Evolutionary conservation across 768 basidiomycete genomes (phyloP), one percentile per base, ranked within the genome.

Genomic region (Cystofilobasidium ferigula): DNA sequence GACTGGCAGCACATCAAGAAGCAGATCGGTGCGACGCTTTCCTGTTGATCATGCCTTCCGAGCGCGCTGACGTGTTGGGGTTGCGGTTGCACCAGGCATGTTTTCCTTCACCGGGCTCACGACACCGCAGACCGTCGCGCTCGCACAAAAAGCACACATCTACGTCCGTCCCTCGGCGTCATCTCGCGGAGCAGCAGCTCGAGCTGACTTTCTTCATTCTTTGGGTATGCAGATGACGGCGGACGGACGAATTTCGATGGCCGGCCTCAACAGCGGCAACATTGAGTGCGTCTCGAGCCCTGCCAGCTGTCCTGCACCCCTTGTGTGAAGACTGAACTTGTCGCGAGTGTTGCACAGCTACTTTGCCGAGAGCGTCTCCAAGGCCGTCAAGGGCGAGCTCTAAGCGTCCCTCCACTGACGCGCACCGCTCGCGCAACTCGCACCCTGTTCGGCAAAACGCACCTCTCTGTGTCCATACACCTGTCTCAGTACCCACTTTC

Each of bases 1-100:
- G 84, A 87, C 66, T 98, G 95, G 95, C 81, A 82, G 12, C 94
- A 97, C 76, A 89, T 98, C 77, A 89, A 88, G 78, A 85, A 84
- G 74, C 92, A 67, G 54, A 67, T 67, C 34, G 65, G 64, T 22
- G 48, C 57, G 64, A 59, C 59, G 20, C 57, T n/a, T 57, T 35
- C 12, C 32, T 35, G 32, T 35, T 35, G 30, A 6, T 57, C 54
- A 10, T 57, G 30, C 26, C 16, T 57, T 22, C 56, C n/a, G 18
- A 42, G 40, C 10, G 10, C 20, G 40, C 10, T 20, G 40, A 10
- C 40, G 40, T 10, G 40, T 10, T 42, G 40, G 10, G 40, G 40
- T 42, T n/a, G n/a, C 40, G 18, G 4, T 28, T 40, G 20, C 4
- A 24, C 22, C 6, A 12, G 22, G 42, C 16, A 63, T 59, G 62